These are phyloP conservation scores for Spergularia marina DNA, from an alignment of 148 eudicot genomes.

Conservation along the genomic window DNA sequence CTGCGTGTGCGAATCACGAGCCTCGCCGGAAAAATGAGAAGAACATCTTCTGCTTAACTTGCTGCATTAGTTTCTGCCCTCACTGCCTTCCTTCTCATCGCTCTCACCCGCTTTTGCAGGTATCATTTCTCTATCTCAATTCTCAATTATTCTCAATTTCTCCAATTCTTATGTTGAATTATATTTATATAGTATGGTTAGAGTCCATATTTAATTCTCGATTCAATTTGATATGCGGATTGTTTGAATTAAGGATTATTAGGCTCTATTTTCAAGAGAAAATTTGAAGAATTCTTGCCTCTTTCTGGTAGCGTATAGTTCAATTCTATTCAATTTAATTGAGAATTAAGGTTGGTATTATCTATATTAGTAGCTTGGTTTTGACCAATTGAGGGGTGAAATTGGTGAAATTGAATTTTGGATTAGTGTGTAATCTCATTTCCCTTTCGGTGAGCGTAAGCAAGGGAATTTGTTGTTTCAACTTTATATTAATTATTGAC, in stretches of 20 bases:
- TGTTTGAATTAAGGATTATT: too few relatives aligned
- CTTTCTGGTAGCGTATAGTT: too few relatives aligned
- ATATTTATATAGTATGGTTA: too few relatives aligned
- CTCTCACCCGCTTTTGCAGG: constrained; percentile 83
- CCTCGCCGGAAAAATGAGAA: constrained; percentile 67
- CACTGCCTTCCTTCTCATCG: constrained; percentile 79
- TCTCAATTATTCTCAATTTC: neutral
- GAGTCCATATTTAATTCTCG: too few relatives aligned
- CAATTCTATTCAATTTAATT: too few relatives aligned
- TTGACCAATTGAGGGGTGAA: neutral
- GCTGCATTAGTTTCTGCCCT: constrained; percentile 73
- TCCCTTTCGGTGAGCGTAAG: neutral
- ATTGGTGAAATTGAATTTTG: neutral
- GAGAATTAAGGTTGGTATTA: too few relatives aligned
- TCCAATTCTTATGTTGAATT: too few relatives aligned
- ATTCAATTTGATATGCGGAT: too few relatives aligned
- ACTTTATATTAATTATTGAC: constrained; percentile 5
- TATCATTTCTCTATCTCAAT: constrained; percentile 13
- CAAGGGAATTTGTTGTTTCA: neutral
- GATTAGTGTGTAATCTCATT: neutral
- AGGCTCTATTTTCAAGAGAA: too few relatives aligned
- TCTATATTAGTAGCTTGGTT: too few relatives aligned
- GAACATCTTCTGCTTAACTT: constrained; percentile 77
- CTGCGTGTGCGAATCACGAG: constrained; percentile 54
- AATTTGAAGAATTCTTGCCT: too few relatives aligned